Evolutionary conservation across 2,329 filamentous ascomycete genomes (phyloP), one percentile per base, ranked within the genome.

Genomic region (Phoma sp.): DNA sequence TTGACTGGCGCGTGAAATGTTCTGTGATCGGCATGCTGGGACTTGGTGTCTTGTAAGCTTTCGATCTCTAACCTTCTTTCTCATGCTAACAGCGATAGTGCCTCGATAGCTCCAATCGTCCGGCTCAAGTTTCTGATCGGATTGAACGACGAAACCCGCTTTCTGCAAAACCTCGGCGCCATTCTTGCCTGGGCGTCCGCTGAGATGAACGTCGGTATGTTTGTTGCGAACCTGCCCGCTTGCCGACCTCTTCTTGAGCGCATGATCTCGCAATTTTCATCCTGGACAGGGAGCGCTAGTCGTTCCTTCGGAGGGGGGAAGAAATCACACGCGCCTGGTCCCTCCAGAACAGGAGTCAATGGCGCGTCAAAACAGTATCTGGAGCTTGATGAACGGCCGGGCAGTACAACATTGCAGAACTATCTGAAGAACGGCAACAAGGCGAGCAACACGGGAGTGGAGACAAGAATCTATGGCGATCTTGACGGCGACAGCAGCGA

Each of bases 1-100:
- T 86, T 76, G 77, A 78, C 38, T 61, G 59, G 17, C 75, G 75
- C 42, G 78, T 77, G 3, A 86, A 85, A 62, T 32, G 77, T 9
- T 80, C 80, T 2, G 69, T 86, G 21, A 77, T 59, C n/a, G 52
- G 42, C 14, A 40, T 59, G 47, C 53, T 59, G 9, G 53, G 56
- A 25, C 30, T 59, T 4, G 56, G 52, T 1, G 20, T 56, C 1
- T 56, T 59, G 56, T 59, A 38, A 28, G 56, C 29, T 15, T 4
- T 10, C 17, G 5, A 12, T 20, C 11, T 7, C n/a, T 7, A 9
- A 2, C 14, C 14, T 14, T 26, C 5, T 9, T 18, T 11, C 20
- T 18, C 4, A 10, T 14, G 32, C 38, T 52, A 20, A 56, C n/a
- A 11, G 6, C 1, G 4, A 20, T 21, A 59, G 56, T 18, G 56